Conservation (phyloP, 768 basidiomycete genomes). For the Megacollybia marginata region DNA sequence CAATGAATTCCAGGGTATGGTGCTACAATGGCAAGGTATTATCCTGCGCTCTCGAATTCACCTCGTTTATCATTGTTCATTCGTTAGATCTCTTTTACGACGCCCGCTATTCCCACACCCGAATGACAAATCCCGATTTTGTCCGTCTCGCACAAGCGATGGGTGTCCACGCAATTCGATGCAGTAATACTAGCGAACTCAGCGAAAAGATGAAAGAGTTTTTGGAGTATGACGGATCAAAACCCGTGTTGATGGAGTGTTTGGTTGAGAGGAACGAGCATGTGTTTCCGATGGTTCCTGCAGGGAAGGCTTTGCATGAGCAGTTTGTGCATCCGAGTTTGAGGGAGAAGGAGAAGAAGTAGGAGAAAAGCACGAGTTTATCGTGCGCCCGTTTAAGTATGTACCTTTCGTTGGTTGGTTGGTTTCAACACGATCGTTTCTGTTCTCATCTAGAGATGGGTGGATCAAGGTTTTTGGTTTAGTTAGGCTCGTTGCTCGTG, state of each 20-base stretch:
- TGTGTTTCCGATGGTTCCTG: conserved; percentile 90
- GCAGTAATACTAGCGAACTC: conserved; percentile 61
- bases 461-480: no score
- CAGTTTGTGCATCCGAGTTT: conserved; percentile 70
- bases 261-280: conserved; percentile 78
- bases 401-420: no score
- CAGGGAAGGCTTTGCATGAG: conserved; percentile 92
- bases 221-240: conserved; percentile 83
- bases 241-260: conserved; percentile 90
- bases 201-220: conserved; percentile 98
- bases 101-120: conserved; percentile 91
- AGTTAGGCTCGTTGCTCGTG: no score
- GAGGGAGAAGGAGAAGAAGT: conserved; percentile 6
- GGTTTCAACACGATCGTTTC: no score
- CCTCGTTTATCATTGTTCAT: neutral
- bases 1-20: conserved; percentile 99
- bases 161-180: conserved; percentile 88
- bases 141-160: conserved; percentile 83
- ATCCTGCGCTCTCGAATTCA: neutral
- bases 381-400: neutral
- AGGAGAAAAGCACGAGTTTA: neutral
- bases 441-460: no score
- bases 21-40: conserved; percentile 95
- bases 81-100: conserved; percentile 86
- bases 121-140: conserved; percentile 95